Conservation (phyloP, 257 asterid species). For the Phtheirospermum japonicum region DNA sequence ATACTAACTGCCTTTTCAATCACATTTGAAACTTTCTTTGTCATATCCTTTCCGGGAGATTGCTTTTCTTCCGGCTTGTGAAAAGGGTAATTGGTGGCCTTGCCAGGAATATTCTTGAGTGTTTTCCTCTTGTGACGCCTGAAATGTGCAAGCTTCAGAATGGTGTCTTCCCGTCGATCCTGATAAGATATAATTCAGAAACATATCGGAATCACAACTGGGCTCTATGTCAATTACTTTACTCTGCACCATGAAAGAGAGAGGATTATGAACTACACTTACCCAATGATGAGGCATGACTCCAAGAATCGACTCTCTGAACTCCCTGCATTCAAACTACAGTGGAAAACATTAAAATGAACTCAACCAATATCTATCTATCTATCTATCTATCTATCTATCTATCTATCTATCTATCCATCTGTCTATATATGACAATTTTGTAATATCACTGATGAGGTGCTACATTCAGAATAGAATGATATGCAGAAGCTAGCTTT, state of each 20-base stretch:
- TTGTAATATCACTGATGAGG: constrained; percentile 13
- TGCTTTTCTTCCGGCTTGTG: constrained; percentile 93
- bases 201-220: constrained; percentile 23
- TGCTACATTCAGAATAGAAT: constrained; percentile 2
- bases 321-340: constrained; percentile 96
- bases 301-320: constrained; percentile 94
- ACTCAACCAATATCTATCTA: too few species aligned
- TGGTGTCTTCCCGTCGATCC: constrained; percentile 96
- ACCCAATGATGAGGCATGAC: constrained; percentile 99
- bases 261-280: constrained; percentile 32
- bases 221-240: constrained; percentile 18
- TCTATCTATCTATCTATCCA: too few species aligned
- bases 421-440: too few species aligned
- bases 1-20: constrained; percentile 87
- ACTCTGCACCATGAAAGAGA: constrained; percentile 11
- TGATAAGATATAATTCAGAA: constrained; percentile 35
- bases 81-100: constrained; percentile 52
- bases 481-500: constrained; percentile 9
- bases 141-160: constrained; percentile 78
- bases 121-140: constrained; percentile 88
- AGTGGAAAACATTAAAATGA: constrained; percentile 34
- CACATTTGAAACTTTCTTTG: constrained; percentile 78
- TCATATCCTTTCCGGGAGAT: constrained; percentile 86
- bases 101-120: constrained; percentile 76
- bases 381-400: too few species aligned